Conservation (phyloP, 306 rosid species). For the Aeschynomene evenia region DNA sequence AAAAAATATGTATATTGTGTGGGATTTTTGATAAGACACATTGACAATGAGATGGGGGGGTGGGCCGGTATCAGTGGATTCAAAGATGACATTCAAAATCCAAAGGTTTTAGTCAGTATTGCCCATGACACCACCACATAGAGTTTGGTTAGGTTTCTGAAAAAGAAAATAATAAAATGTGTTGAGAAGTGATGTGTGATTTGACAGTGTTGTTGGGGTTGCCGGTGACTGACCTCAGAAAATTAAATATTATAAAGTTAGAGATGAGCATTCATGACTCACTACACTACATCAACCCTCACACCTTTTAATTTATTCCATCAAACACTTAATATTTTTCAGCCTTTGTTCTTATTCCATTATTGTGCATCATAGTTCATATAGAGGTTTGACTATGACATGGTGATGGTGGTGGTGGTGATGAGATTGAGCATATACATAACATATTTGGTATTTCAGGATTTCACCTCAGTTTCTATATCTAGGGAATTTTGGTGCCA, state of each 20-base stretch:
- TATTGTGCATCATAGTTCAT: background rate
- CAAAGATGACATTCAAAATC: conserved; percentile 17
- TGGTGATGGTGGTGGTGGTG: background rate
- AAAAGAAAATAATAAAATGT: background rate
- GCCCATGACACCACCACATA: conserved; percentile 31
- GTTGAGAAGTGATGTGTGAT: conserved; percentile 28
- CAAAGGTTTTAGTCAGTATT: conserved; percentile 22
- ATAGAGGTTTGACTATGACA: background rate
- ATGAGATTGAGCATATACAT: background rate
- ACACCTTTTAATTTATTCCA: conserved; percentile 10
- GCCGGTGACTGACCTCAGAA: conserved; percentile 17
- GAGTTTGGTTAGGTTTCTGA: conserved; percentile 34
- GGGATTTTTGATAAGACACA: conserved; percentile 48
- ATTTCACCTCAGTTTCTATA: background rate
- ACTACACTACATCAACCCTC: no score
- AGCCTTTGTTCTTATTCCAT: background rate
- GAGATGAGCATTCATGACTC: background rate
- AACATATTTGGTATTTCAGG: background rate
- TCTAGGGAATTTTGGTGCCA: background rate
- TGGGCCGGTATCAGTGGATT: conserved; percentile 6
- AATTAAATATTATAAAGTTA: background rate
- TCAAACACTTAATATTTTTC: background rate
- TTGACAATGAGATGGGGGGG: conserved; percentile 33
- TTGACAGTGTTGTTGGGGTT: conserved; percentile 35
- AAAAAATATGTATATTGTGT: conserved; percentile 26